Evolutionary conservation across 345 rosid species (phyloP).

Genomic region (Salix dunnii): DNA sequence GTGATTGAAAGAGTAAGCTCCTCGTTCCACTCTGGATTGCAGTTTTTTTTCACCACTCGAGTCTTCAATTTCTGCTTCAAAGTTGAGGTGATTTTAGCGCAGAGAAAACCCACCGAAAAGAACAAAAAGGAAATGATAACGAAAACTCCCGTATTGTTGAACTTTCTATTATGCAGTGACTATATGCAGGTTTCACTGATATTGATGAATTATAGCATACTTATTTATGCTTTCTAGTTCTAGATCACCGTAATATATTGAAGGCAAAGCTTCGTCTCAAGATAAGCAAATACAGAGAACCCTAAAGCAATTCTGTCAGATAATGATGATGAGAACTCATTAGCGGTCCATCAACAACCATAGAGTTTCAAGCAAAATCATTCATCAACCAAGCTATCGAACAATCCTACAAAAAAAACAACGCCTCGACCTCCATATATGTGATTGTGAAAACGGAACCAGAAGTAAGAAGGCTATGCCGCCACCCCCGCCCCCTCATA

Average conservation of each 20-base stretch:
- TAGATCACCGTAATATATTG: not conserved
- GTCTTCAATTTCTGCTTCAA: constrained; percentile 31
- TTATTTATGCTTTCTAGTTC: not conserved
- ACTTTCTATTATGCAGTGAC: not conserved
- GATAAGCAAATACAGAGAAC: not conserved
- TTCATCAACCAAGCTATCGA: not conserved
- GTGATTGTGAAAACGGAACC: not conserved
- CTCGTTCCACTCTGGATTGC: constrained; percentile 36
- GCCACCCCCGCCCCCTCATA: not conserved
- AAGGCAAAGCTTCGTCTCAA: not conserved
- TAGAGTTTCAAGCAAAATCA: not conserved
- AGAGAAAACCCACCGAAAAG: not conserved
- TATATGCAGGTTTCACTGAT: not conserved
- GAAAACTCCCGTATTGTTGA: not conserved
- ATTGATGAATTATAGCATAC: not conserved
- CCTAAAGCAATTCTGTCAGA: not conserved
- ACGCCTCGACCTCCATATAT: not conserved
- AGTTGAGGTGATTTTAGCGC: not conserved
- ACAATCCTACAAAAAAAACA: not conserved
- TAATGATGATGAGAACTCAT: not conserved
- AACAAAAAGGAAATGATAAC: not conserved
- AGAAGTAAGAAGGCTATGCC: not conserved
- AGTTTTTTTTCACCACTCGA: constrained; percentile 16
- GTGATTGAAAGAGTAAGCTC: constrained; percentile 28
- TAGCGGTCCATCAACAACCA: not conserved